phyloP scores from a whole-genome alignment of 2,329 filamentous ascomycete species.

The Escovopsis sp. region DNA sequence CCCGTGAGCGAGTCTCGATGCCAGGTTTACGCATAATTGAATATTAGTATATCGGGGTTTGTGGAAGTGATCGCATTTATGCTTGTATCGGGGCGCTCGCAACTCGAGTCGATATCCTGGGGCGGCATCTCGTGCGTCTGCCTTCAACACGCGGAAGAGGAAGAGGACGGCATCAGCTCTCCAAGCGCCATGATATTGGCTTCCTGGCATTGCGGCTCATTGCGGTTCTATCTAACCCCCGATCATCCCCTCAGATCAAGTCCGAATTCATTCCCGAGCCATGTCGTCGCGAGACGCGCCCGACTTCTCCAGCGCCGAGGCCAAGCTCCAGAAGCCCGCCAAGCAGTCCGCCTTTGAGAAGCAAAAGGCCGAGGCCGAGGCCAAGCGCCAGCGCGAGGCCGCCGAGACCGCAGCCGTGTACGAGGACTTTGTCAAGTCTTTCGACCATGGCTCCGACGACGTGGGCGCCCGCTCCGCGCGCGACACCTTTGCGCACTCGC shows the following conservation, averaged over 20 bases:
- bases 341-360: conserved; percentile 83
- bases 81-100: conserved; percentile 7
- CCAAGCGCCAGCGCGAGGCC: conserved; percentile 69
- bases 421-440: conserved; percentile 74
- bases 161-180: too few species aligned
- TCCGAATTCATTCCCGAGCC: conserved; percentile 19
- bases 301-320: conserved; percentile 56
- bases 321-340: conserved; percentile 63
- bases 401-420: conserved; percentile 79
- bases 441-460: conserved; percentile 45
- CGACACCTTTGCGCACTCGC: conserved; percentile 7
- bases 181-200: too few species aligned
- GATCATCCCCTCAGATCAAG: not conserved
- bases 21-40: too few species aligned
- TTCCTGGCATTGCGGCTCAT: not conserved
- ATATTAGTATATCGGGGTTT: not conserved
- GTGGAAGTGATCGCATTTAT: conserved; percentile 4
- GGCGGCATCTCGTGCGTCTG: not conserved
- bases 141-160: too few species aligned
- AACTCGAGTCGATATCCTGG: not conserved
- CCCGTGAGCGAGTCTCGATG: too few species aligned
- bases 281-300: conserved; percentile 32
- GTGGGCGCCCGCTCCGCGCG: conserved; percentile 13
- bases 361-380: conserved; percentile 78
- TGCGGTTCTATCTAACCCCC: not conserved